Evolutionary conservation across 306 rosid species (phyloP), one percentile per base, ranked within the genome.

Genomic region (Castanospermum australe): DNA sequence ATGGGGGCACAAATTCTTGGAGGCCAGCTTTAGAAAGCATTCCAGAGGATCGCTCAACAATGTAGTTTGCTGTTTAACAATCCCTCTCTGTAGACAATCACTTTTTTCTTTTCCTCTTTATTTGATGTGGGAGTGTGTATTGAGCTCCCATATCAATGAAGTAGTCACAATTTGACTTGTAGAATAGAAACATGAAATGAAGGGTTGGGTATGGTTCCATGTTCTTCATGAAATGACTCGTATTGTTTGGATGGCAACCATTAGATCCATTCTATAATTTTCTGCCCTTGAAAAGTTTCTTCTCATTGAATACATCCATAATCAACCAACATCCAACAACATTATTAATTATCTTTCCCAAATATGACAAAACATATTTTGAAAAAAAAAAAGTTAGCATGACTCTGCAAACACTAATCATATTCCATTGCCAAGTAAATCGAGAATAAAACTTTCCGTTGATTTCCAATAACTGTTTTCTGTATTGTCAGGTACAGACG

Each of bases 1-100:
- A 54, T 12, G 78, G 60, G 8, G 74, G 45, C 41, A 44, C 8
- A 0, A 59, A 32, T 54, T 76, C 83, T 62, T 86, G 92, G 97
- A 89, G 65, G 71, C 97, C 95, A 63, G 77, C 68, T 79, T 82
- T 90, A 77, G 89, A 89, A 62, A 87, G 86, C 79, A 92, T 91
- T 75, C 87, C 96, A 18, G 97, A 95, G 78, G 90, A 83, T 67
- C 18, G 61, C 11, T 86, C 71, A 56, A 47, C 48, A n/a, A 60
- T 62, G 14, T 77, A 33, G 9, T 38, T 5, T 51, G 9, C 44
- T 68, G 35, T 39, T 60, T 82, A 61, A 54, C 62, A 17, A 41
- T 38, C 3, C 13, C 32, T 71, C 22, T 41, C 1, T 78, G 83
- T 81, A 60, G 59, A 51, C 59, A 73, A 30, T 78, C 5, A 36